Evolutionary conservation across 768 basidiomycete genomes (phyloP).

Genomic region (Tricholomella constricta): DNA sequence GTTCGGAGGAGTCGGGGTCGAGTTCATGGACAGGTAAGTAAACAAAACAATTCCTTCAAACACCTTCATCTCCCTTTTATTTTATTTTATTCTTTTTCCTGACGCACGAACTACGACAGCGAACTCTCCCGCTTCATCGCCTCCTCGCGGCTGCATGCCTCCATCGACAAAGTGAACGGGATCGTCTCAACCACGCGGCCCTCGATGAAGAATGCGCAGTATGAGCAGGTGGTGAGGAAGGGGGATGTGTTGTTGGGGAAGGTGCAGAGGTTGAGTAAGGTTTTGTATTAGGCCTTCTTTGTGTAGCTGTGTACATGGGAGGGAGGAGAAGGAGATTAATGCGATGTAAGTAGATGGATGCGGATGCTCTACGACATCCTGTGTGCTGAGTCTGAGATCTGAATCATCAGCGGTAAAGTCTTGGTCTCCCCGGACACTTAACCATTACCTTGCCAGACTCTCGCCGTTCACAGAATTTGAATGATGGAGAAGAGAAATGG

Average conservation of each 20-base stretch:
- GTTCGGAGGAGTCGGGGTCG: conserved; percentile 87
- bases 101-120: conserved; percentile 36
- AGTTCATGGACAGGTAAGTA: conserved; percentile 84
- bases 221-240: conserved; percentile 91
- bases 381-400: no score
- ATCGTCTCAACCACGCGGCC: conserved; percentile 89
- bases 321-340: no score
- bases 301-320: no score
- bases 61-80: not conserved
- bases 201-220: conserved; percentile 74
- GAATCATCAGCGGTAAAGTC: no score
- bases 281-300: conserved; percentile 68
- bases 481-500: no score
- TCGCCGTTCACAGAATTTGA: no score
- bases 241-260: conserved; percentile 88
- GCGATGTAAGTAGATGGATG: no score
- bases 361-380: no score
- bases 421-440: no score
- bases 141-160: conserved; percentile 77
- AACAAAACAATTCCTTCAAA: no score
- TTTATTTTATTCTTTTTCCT: not conserved
- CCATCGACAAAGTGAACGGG: conserved; percentile 94
- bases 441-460: no score
- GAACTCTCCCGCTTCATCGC: conserved; percentile 94
- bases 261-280: conserved; percentile 88